Base-by-base conservation (phyloP, 306 rosid genomes). In the Ormosia semicastrata region DNA sequence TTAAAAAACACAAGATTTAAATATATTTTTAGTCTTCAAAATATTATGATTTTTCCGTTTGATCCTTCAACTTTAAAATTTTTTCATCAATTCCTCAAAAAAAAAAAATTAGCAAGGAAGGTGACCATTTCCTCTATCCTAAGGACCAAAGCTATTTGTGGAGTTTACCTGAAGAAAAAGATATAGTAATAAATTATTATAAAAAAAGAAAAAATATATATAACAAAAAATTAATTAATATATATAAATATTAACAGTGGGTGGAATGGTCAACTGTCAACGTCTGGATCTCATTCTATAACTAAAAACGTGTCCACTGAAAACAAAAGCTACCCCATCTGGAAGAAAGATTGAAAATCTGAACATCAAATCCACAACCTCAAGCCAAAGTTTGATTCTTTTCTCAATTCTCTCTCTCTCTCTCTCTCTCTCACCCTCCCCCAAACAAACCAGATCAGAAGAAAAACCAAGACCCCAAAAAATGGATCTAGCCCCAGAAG, bases 401-500 rank as follows among this genome's bases (percentile, higher is more conserved):
- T 4, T 14, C 44, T 11, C 4, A 1, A 4, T n/a, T 24, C 33
- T 29, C 46, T 50, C 12, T 52, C 53, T 24, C 33, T 8, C 14
- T 53, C 24, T 24, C 24, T 24, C 24, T 0, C 24, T n/a, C n/a
- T n/a, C n/a, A n/a, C 46, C 8, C 7, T 12, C 57, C 2, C 46
- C 8, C n/a, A 49, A 36, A 7, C 64, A 1, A 32, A 40, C 15
- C 36, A 68, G 49, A 79, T 79, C 77, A 2, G 24, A 43, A 43
- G 63, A 3, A 39, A 39, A 7, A 6, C 0, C 4, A 14, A 14
- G 0, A 12, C 3, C 2, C 10, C 15, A 41, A 37, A 8, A 9
- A 13, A 93, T 95, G 99, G 99, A 96, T 93, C 95, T 95, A 14
- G 86, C 93, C 0, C 88, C 91, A 3, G 99, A 95, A 71, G 92